Evolutionary conservation across 495 filamentous ascomycete genomes (phyloP), one percentile per base, ranked within the genome.

Genomic region (Neurospora cerealis): DNA sequence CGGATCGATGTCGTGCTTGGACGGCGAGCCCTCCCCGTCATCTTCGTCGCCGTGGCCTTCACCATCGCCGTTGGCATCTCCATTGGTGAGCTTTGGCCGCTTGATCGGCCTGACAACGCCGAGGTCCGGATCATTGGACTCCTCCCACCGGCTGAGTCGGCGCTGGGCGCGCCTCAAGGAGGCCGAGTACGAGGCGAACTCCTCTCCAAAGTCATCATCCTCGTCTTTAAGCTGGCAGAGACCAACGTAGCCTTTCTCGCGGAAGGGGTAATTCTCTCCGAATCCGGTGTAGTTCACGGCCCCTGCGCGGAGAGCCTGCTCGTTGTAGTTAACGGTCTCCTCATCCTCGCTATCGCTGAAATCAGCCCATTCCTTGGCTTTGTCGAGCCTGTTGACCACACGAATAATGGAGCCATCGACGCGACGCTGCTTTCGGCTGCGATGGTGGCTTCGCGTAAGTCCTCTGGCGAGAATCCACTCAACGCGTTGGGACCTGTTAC

Each of bases 331-430:
- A 83, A 74, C 82, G 80, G 60, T 78, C 17, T 89, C 85, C 70
- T 97, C 95, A 71, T 93, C 92, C 66, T 94, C 93, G 66, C 93
- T 93, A 76, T 95, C 89, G 42, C 89, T 89, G 71, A 96, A 95
- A 7, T 89, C 89, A 70, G 94, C 90, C 0, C 87, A 85, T 74
- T 96, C 83, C 39, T 87, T 81, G 71, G 89, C 86, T 62, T 62
- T 62, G 54, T 62, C 54, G 11, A 93, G 85, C 28, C 95, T 87
- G 54, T 88, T 89, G 82, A 89, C 88, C 1, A 91, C 91, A 74
- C 92, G 89, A 74, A 91, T 86, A 66, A 92, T 87, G 42, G 85
- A 86, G 76, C 87, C 93, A 80, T 88, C 86, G 78, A 80, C 83
- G 75, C 83, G 88, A 71, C 90, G 91, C 74, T 75, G 78, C 79